phyloP scores from a whole-genome alignment of 2,329 filamentous ascomycete species.

The Colletotrichum paranaense region DNA sequence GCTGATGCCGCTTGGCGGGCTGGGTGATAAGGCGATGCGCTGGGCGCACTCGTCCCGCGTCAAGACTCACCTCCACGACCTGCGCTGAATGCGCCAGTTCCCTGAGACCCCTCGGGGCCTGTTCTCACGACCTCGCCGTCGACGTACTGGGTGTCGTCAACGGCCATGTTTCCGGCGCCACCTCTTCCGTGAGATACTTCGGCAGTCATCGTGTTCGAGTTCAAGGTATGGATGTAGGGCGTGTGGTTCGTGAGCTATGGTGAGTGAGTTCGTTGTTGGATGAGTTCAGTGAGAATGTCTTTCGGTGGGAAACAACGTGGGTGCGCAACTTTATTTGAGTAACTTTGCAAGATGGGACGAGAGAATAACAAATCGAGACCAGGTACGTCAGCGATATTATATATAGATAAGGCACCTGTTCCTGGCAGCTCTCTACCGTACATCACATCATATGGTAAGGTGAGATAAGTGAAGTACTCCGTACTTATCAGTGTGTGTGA shows the following conservation, averaged over 20 bases:
- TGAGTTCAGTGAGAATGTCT: neutral
- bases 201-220: conserved; percentile 45
- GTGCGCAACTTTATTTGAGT: conserved; percentile 12
- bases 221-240: neutral
- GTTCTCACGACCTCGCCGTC: conserved; percentile 71
- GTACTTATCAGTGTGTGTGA: conserved; percentile 24
- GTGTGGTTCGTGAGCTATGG: neutral
- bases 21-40: conserved; percentile 1
- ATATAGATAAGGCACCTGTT: conserved; percentile 32
- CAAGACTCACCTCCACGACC: conserved; percentile 66
- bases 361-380: conserved; percentile 1
- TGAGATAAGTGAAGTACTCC: conserved; percentile 18
- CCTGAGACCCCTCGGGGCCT: conserved; percentile 65
- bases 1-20: conserved; percentile 11
- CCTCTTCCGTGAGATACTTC: conserved; percentile 72
- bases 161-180: conserved; percentile 70
- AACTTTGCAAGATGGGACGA: conserved; percentile 4
- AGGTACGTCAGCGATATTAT: conserved; percentile 31
- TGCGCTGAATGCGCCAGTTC: conserved; percentile 68
- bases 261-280: neutral
- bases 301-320: neutral
- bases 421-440: conserved; percentile 11
- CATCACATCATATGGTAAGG: conserved; percentile 32
- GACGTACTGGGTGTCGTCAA: conserved; percentile 68
- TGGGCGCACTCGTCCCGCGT: neutral